phyloP scores from a whole-genome alignment of 2,329 filamentous ascomycete genomes.

The Pseudocercospora fuligena region DNA sequence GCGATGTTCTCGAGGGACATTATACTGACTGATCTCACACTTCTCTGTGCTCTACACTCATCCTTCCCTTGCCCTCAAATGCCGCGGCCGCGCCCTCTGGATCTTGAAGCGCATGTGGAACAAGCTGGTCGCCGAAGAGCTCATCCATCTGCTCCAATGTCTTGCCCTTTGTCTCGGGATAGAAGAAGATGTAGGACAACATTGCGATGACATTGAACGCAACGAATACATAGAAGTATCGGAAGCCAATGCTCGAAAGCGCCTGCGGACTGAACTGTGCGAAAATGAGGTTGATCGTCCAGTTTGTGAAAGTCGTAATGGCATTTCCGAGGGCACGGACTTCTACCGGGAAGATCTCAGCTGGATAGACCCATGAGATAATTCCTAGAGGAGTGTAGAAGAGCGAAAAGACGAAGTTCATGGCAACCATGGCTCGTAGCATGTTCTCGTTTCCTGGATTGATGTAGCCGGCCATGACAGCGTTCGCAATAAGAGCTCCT shows the following conservation, averaged over 20 bases:
- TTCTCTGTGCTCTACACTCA: not conserved
- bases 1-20: not conserved
- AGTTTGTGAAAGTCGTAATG: slow-evolving; percentile 53
- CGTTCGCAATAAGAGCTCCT: slow-evolving; percentile 47
- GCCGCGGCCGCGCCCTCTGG: slow-evolving; percentile 25
- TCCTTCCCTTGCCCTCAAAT: not conserved
- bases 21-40: not conserved
- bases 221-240: slow-evolving; percentile 57
- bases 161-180: slow-evolving; percentile 62
- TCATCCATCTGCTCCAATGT: slow-evolving; percentile 38
- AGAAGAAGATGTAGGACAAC: slow-evolving; percentile 51
- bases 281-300: slow-evolving; percentile 54
- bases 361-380: slow-evolving; percentile 51
- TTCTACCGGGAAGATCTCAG: not conserved
- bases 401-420: slow-evolving; percentile 54
- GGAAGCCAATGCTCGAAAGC: slow-evolving; percentile 49
- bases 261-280: slow-evolving; percentile 56
- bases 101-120: slow-evolving; percentile 44
- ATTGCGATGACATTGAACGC: slow-evolving; percentile 52
- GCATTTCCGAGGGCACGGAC: slow-evolving; percentile 51
- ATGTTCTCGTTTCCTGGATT: slow-evolving; percentile 40
- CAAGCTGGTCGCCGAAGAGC: slow-evolving; percentile 40
- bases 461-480: slow-evolving; percentile 46
- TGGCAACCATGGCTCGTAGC: slow-evolving; percentile 52
- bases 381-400: slow-evolving; percentile 52